Evolutionary conservation across 306 rosid species (phyloP).

Genomic region (Casuarina equisetifolia): DNA sequence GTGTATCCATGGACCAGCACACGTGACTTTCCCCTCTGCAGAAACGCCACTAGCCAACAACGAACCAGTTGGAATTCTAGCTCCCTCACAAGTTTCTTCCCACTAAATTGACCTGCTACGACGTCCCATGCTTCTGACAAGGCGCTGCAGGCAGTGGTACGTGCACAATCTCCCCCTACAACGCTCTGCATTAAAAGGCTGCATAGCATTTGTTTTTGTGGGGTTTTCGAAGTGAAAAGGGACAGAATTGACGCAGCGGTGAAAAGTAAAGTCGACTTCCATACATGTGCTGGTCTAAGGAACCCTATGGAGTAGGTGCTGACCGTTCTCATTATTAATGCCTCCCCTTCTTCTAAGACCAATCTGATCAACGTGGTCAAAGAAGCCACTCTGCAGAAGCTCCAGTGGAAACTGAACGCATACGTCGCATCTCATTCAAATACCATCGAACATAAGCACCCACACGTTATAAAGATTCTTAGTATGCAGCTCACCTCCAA

Average conservation of each 20-base stretch:
- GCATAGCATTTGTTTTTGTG: not conserved
- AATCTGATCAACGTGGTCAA: too few relatives aligned
- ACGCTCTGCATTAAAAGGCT: not conserved
- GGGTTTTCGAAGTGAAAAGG: not conserved
- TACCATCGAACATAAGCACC: too few relatives aligned
- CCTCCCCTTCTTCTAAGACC: too few relatives aligned
- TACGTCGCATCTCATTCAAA: too few relatives aligned
- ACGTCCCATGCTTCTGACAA: not conserved
- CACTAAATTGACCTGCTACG: not conserved
- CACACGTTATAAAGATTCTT: too few relatives aligned
- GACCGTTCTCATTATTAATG: too few relatives aligned
- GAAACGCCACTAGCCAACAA: constrained; percentile 22
- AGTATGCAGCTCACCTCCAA: too few relatives aligned
- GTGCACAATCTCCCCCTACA: not conserved
- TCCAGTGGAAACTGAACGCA: too few relatives aligned
- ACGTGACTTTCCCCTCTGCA: constrained; percentile 27
- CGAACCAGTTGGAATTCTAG: not conserved
- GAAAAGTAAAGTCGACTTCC: not conserved
- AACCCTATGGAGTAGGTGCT: too few relatives aligned
- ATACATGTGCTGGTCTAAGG: too few relatives aligned
- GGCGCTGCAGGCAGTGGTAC: not conserved
- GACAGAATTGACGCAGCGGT: not conserved
- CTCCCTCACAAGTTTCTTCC: not conserved
- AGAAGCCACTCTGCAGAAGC: not conserved
- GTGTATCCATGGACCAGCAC: constrained; percentile 35